Percentiles rank a stretch among this genome's conserved stretches.
Conservation (phyloP, 2,329 filamentous ascomycete genomes). For the Parastagonospora nodorum region DNA sequence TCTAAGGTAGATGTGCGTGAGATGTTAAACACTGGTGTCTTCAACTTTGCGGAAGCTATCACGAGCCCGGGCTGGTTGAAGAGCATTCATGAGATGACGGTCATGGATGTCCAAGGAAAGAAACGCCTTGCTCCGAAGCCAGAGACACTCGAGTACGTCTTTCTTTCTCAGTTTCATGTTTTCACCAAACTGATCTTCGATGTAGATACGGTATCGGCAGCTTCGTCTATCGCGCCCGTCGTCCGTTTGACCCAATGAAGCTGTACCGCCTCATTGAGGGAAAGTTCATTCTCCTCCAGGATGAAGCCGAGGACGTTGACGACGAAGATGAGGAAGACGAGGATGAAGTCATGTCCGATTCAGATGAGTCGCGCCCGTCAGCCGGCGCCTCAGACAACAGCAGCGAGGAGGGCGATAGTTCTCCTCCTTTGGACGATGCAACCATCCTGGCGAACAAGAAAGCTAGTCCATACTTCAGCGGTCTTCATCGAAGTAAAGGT, state of each 20-base stretch:
- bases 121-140: constrained; percentile 68
- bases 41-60: constrained; percentile 67
- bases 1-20: constrained; percentile 65
- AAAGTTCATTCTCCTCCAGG: constrained; percentile 51
- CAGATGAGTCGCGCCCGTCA: constrained; percentile 17
- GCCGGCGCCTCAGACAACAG: constrained; percentile 22
- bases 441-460: constrained; percentile 62
- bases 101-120: constrained; percentile 60
- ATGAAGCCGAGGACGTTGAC: constrained; percentile 43
- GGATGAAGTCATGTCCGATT: constrained; percentile 20
- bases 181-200: neutral
- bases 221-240: constrained; percentile 68
- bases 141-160: constrained; percentile 67
- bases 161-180: neutral
- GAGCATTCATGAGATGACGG: constrained; percentile 70
- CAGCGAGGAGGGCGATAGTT: constrained; percentile 42
- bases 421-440: constrained; percentile 33
- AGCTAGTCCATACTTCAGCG: constrained; percentile 57
- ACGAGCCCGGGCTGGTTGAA: constrained; percentile 72
- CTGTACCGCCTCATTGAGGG: constrained; percentile 49
- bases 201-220: constrained; percentile 69
- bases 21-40: constrained; percentile 69
- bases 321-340: constrained; percentile 37
- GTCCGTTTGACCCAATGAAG: constrained; percentile 49
- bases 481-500: constrained; percentile 68